These are phyloP conservation scores for Fraxinus albicans DNA, from an alignment of 305 asterid genomes.

Conservation along the genomic window DNA sequence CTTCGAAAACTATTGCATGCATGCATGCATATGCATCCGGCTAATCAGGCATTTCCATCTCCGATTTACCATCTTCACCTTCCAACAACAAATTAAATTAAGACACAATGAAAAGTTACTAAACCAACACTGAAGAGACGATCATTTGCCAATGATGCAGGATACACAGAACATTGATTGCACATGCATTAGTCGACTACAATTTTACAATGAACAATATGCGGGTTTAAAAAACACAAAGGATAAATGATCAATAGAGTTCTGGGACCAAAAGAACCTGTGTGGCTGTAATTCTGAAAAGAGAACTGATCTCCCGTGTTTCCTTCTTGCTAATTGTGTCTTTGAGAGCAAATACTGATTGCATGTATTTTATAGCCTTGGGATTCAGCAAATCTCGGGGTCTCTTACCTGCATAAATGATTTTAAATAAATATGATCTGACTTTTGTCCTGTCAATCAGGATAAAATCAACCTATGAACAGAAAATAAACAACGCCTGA, in stretches of 20 bases:
- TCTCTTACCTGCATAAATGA: constrained; percentile 67
- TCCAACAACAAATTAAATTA: not conserved
- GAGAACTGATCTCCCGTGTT: constrained; percentile 84
- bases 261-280: constrained; percentile 54
- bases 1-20: not conserved
- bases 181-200: not conserved
- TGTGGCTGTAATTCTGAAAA: constrained; percentile 79
- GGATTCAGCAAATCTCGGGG: constrained; percentile 95
- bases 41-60: not conserved
- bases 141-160: not conserved
- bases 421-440: not conserved
- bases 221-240: not conserved
- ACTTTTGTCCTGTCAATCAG: not conserved
- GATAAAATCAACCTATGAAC: not conserved
- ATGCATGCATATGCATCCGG: not conserved
- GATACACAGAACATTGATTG: not conserved
- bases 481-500: not conserved
- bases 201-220: constrained; percentile 12
- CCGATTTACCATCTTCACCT: not conserved
- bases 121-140: not conserved
- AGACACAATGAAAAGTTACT: not conserved
- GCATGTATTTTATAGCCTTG: constrained; percentile 92
- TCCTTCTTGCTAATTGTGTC: constrained; percentile 88
- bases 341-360: constrained; percentile 72
- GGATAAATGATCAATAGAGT: not conserved